Conservation (phyloP, 1,284 basidiomycete species). For the Ganoderma leucocontextum region DNA sequence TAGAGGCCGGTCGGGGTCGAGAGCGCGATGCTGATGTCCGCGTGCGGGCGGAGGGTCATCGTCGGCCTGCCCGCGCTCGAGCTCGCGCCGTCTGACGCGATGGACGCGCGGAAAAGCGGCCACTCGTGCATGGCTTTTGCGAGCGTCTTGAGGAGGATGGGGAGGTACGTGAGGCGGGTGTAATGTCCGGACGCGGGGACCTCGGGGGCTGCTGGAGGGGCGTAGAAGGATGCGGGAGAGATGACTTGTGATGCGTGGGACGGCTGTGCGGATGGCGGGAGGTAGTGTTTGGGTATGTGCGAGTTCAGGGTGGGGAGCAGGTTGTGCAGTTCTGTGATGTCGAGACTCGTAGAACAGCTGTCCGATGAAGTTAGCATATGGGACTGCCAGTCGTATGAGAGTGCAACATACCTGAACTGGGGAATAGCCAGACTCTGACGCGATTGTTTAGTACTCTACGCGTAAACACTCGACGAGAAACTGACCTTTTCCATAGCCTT, state of each 20-base stretch:
- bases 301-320: slow-evolving; percentile 76
- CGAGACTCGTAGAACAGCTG: slow-evolving; percentile 83
- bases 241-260: slow-evolving; percentile 47
- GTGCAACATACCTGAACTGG: slow-evolving; percentile 45
- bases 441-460: background rate
- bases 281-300: slow-evolving; percentile 74
- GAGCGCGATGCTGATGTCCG: slow-evolving; percentile 81
- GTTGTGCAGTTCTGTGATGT: slow-evolving; percentile 81
- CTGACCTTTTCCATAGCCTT: slow-evolving; percentile 83
- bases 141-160: slow-evolving; percentile 88
- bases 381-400: background rate
- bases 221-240: slow-evolving; percentile 57
- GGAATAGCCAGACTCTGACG: slow-evolving; percentile 76
- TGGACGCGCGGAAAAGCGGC: slow-evolving; percentile 82
- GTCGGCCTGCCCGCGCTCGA: slow-evolving; percentile 56
- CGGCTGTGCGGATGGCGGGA: slow-evolving; percentile 46
- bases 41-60: slow-evolving; percentile 70
- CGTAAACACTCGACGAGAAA: slow-evolving; percentile 2
- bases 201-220: slow-evolving; percentile 48
- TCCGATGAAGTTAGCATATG: slow-evolving; percentile 2
- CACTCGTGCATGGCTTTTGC: slow-evolving; percentile 84
- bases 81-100: slow-evolving; percentile 48
- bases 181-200: slow-evolving; percentile 60
- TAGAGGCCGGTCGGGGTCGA: slow-evolving; percentile 88
- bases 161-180: slow-evolving; percentile 81